Base-by-base conservation (phyloP, 2,329 filamentous ascomycete species). In the Arthrocladium fulminans region DNA sequence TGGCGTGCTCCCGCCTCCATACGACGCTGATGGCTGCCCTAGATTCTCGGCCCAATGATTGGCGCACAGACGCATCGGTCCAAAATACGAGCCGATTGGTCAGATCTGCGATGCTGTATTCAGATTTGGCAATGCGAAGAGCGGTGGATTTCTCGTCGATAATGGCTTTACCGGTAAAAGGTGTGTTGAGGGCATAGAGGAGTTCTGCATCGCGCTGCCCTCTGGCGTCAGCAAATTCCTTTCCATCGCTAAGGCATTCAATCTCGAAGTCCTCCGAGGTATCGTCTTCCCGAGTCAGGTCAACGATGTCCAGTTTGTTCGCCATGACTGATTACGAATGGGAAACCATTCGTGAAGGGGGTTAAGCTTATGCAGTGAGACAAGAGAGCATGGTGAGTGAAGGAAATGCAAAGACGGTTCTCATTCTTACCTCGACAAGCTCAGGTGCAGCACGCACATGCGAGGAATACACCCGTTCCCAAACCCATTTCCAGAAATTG, bases 51-150 rank as follows among this genome's bases (percentile, higher is more conserved):
- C 22, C 12, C 4, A 35, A 35, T 3, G 17, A 8, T 24, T 20
- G 13, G 9, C 25, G 24, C 3, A 27, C 20, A 2, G 41, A 44
- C 19, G 23, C 41, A 19, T 44, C 41, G 4, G 41, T 32, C 41
- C 41, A 44, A n/a, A 44, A 32, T 13, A 44, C 41, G 25, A 44
- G 41, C 34, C 25, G 30, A 27, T 44, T 30, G 25, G 41, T 40
- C 7, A 40, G 38, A 20, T 40, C 25, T 3, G 15, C 17, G 13
- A 22, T 32, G 6, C 22, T 24, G 25, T 44, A 32, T 22, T 44
- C 41, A 4, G 24, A 12, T 24, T 20, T 20, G 9, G 41, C 41
- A 15, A 17, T 19, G 3, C 8, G 12, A n/a, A 44, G 41, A 10
- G 41, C 41, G 3, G n/a, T 20, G 19, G 6, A 12, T 32, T 17